phyloP scores from a whole-genome alignment of 2,329 filamentous ascomycete species.

The Neonectria coccinea region DNA sequence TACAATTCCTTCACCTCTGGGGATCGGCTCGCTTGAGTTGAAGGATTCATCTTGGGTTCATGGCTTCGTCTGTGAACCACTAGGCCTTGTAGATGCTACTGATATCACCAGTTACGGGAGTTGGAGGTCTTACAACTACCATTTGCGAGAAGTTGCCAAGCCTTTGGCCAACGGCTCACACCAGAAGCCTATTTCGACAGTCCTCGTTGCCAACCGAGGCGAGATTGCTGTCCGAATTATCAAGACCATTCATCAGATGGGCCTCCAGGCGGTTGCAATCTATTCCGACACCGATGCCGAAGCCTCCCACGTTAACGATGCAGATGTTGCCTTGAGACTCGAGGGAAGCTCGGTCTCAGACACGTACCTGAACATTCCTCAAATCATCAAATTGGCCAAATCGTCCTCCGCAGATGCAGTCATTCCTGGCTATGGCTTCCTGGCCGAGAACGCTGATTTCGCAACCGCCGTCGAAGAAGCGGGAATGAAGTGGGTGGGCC shows the following conservation, averaged over 20 bases:
- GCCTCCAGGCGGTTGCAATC: slow-evolving; percentile 76
- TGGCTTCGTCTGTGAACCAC: slow-evolving; percentile 54
- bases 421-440: slow-evolving; percentile 75
- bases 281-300: slow-evolving; percentile 72
- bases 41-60: slow-evolving; percentile 49
- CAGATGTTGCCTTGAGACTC: slow-evolving; percentile 74
- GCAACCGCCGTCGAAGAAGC: slow-evolving; percentile 63
- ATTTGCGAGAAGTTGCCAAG: background rate
- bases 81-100: slow-evolving; percentile 45
- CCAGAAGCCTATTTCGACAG: slow-evolving; percentile 36
- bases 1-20: slow-evolving; percentile 50
- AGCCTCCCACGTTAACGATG: slow-evolving; percentile 76
- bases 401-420: slow-evolving; percentile 65
- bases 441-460: slow-evolving; percentile 73
- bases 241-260: slow-evolving; percentile 73
- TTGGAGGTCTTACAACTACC: slow-evolving; percentile 47
- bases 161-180: background rate
- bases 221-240: slow-evolving; percentile 74
- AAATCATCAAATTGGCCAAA: slow-evolving; percentile 66
- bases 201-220: slow-evolving; percentile 79
- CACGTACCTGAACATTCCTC: slow-evolving; percentile 75
- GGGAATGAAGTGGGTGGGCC: slow-evolving; percentile 71
- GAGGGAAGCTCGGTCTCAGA: slow-evolving; percentile 57
- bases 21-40: slow-evolving; percentile 52
- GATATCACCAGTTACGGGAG: slow-evolving; percentile 50